phyloP scores from a whole-genome alignment of 2,329 filamentous ascomycete species.

The Exserohilum turcica region DNA sequence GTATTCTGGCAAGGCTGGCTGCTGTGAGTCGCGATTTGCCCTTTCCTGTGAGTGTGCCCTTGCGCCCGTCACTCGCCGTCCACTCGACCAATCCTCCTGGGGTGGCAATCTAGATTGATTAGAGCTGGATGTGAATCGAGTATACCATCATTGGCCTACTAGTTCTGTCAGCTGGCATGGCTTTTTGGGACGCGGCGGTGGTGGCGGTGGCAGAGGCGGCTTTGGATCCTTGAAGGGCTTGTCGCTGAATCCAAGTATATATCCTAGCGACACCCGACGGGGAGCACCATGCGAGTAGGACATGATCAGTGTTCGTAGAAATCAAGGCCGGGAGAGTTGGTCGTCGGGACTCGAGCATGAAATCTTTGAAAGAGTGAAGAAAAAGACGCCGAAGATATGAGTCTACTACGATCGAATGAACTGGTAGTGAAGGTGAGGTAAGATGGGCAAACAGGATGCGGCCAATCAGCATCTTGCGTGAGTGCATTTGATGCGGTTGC shows the following conservation, averaged over 20 bases:
- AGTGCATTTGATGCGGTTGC: background rate
- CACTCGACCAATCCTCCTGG: conserved; percentile 40
- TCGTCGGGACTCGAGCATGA: background rate
- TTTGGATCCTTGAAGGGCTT: conserved; percentile 37
- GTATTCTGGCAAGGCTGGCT: conserved; percentile 18
- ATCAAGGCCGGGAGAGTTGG: background rate
- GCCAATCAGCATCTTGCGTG: background rate
- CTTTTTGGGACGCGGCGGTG: conserved; percentile 3
- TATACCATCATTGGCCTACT: background rate
- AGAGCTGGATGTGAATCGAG: background rate
- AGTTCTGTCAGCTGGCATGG: conserved; percentile 19
- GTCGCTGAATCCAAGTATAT: conserved; percentile 37
- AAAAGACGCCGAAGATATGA: background rate
- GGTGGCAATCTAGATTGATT: conserved; percentile 23
- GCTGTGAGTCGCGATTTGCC: conserved; percentile 23
- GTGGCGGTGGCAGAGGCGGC: conserved; percentile 12
- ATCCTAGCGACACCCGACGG: conserved; percentile 33
- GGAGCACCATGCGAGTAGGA: conserved; percentile 13
- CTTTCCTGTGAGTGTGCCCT: conserved; percentile 27
- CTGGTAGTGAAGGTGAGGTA: background rate
- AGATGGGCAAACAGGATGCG: background rate
- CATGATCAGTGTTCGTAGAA: conserved; percentile 14
- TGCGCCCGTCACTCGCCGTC: conserved; percentile 43
- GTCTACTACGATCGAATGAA: background rate
- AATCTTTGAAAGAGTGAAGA: too few species aligned